Conservation (phyloP, 2,329 filamentous ascomycete genomes). For the Pseudopyrenochaeta lycopersici region DNA sequence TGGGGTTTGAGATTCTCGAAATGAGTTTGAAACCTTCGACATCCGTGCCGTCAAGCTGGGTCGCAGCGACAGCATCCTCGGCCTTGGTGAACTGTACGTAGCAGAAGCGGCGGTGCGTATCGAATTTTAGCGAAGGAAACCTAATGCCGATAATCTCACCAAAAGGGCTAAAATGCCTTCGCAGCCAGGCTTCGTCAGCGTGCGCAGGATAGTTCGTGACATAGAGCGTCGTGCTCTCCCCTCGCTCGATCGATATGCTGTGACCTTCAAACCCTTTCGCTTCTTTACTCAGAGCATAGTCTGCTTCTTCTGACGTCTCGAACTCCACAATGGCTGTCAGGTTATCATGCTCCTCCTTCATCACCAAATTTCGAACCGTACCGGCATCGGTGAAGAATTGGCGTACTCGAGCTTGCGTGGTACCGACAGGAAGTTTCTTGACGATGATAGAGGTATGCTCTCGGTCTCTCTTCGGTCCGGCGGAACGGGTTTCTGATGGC, state of each 20-base stretch:
- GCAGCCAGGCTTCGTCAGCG: slow-evolving; percentile 75
- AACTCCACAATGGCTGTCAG: slow-evolving; percentile 86
- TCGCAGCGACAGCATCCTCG: slow-evolving; percentile 61
- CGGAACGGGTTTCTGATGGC: slow-evolving; percentile 40
- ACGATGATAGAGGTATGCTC: slow-evolving; percentile 90
- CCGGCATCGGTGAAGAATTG: slow-evolving; percentile 95
- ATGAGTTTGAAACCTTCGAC: slow-evolving; percentile 74
- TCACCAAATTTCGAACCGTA: slow-evolving; percentile 78
- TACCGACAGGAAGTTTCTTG: slow-evolving; percentile 75
- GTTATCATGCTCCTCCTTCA: slow-evolving; percentile 69
- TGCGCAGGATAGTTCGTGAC: slow-evolving; percentile 88
- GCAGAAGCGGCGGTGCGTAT: slow-evolving; percentile 90
- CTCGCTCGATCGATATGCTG: slow-evolving; percentile 77
- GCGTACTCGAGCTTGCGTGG: slow-evolving; percentile 75
- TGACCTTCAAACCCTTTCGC: slow-evolving; percentile 79
- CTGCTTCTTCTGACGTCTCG: slow-evolving; percentile 78
- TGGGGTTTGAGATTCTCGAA: slow-evolving; percentile 86
- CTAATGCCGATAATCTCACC: slow-evolving; percentile 86
- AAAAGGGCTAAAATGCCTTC: slow-evolving; percentile 70
- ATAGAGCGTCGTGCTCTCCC: slow-evolving; percentile 82
- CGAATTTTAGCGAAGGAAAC: slow-evolving; percentile 90
- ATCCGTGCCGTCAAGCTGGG: slow-evolving; percentile 73
- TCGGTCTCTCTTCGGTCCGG: slow-evolving; percentile 76
- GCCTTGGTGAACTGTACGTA: slow-evolving; percentile 85
- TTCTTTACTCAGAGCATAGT: slow-evolving; percentile 81